Evolutionary conservation across 164 flowering plant genomes (phyloP).

Genomic region (Dillenia turbinata): DNA sequence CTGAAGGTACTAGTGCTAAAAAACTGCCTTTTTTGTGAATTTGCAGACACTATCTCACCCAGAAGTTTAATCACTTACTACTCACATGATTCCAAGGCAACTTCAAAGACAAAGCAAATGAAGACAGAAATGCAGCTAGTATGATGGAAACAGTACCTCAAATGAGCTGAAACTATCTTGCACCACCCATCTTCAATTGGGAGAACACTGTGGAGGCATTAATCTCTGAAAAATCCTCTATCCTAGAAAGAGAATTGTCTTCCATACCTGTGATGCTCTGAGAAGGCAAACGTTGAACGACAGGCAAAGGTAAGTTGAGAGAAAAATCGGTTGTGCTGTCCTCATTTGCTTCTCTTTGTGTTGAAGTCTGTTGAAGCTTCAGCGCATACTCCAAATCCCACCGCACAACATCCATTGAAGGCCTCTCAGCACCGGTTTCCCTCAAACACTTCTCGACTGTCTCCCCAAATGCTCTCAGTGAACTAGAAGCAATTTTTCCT

Average conservation of each 20-base stretch:
- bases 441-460: slow-evolving; percentile 30
- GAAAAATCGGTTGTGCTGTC: slow-evolving; percentile 17
- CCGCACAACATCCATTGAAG: slow-evolving; percentile 27
- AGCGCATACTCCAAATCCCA: slow-evolving; percentile 36
- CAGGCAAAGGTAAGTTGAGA: slow-evolving; percentile 10
- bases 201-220: slow-evolving; percentile 32
- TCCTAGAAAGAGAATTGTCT: neutral
- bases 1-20: too few species aligned
- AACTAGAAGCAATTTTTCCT: slow-evolving; percentile 25
- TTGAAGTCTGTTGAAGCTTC: slow-evolving; percentile 23
- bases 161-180: slow-evolving; percentile 11
- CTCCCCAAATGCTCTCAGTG: slow-evolving; percentile 27
- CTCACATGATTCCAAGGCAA: too few species aligned
- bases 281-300: slow-evolving; percentile 25
- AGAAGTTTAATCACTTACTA: too few species aligned
- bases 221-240: neutral
- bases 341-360: slow-evolving; percentile 10
- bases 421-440: slow-evolving; percentile 28
- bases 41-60: too few species aligned
- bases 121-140: too few species aligned
- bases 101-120: too few species aligned
- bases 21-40: too few species aligned
- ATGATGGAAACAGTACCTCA: too few species aligned
- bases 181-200: slow-evolving; percentile 28
- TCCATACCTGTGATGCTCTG: neutral